Evolutionary conservation across 192 early-diverging fungal genomes (phyloP), one percentile per base, ranked within the genome.

Genomic region (Entomortierella parvispora): DNA sequence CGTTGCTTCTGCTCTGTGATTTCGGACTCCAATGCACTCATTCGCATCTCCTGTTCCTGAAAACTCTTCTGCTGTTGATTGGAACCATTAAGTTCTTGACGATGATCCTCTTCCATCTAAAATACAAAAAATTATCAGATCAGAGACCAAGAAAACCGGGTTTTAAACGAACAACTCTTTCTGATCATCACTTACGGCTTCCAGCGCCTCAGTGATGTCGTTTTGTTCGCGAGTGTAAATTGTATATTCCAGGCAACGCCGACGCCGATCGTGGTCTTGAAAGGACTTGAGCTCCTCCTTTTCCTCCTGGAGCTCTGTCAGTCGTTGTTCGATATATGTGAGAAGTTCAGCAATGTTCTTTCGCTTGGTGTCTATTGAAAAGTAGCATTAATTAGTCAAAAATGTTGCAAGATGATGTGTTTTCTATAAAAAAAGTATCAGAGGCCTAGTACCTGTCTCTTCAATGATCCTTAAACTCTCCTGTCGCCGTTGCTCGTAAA

Each of bases 391-490:
- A 4, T 42, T 29, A 17, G 12, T 44, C 11, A 26, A 17, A n/a
- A 0, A 15, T 40, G 11, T 20, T 37, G 11, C 15, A 0, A 29
- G n/a, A n/a, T n/a, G n/a, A n/a, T n/a, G n/a, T n/a, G 23, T 50
- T 58, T 8, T 34, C 84, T 76, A 26, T 68, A 8, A 47, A 26
- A 44, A 10, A 42, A 14, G 6, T 22, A 49, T 23, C 18, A 34
- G 9, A 48, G n/a, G 12, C 2, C 20, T 17, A 40, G 12, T 82
- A 92, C 91, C 91, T 37, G 95, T 97, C 55, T 98, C 96, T 23
- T 92, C 89, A 83, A 99, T 93, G 51, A 97, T 91, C 79, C 95
- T 96, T 58, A 94, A 83, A 85, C 93, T 95, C 80, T 93, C 95
- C 43, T 88, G 78, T 58, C 97, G 87, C 8, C 95, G 85, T 61